Evolutionary conservation across 2,329 filamentous ascomycete species (phyloP), one percentile per base, ranked within the genome.

Genomic region (Neofusicoccum parvum): DNA sequence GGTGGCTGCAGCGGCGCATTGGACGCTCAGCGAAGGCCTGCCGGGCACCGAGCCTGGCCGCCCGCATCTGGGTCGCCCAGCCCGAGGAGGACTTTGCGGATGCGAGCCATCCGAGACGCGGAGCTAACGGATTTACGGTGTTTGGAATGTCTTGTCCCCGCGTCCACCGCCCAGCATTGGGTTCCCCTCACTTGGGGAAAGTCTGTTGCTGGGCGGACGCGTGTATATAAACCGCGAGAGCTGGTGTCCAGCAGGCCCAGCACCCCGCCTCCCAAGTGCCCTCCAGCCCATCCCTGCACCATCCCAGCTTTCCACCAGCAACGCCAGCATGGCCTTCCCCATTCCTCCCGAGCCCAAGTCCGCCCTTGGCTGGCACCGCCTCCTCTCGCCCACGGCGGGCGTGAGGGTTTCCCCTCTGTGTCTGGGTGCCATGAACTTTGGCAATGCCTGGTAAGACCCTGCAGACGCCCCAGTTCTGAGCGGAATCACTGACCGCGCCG

Each of bases 401-500:
- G 78, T 86, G 14, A 80, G 82, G 53, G 84, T 86, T 15, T 83
- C 80, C 27, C 84, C 84, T 39, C 72, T 86, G 71, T 86, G 83
- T 63, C 76, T 86, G 1, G 84, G 83, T 23, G 79, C 80, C 0
- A 86, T 86, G 83, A 86, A 82, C 71, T 84, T 86, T 69, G 84
- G 83, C 15, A 78, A 83, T 41, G 79, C 80, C 5, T 85, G 83
- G 83, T 39, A 39, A 39, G 37, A 39, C 14, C 71, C 39, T 15
- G 48, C 20, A 10, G n/a, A 23, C 11, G 14, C 45, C 1, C n/a
- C 20, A 5, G 6, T 7, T 32, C 6, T 32, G 27, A 32, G 27
- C 6, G 27, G 27, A 5, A 32, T 32, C 27, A 7, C 27, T 48
- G 10, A 48, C 37, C 37, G 14, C 4, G 37, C 10, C 11, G 37